Evolutionary conservation across 768 basidiomycete genomes (phyloP).

Genomic region (Ramaria sp.): DNA sequence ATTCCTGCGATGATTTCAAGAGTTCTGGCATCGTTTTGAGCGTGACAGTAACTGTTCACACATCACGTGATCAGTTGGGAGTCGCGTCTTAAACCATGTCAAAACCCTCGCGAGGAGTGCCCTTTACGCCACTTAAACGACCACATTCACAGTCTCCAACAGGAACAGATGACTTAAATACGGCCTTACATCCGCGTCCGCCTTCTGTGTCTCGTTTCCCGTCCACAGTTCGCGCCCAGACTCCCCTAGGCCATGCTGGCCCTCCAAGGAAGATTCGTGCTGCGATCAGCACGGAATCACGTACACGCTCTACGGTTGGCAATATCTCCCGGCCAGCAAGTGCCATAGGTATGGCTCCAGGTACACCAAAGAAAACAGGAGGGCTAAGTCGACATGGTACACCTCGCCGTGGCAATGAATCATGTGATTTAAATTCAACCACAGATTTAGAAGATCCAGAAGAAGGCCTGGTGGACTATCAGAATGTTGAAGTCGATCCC

Average conservation of each 20-base stretch:
- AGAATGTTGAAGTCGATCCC: conserved; percentile 35
- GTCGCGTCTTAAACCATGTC: background rate
- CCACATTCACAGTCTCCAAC: background rate
- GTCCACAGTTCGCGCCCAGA: conserved; percentile 3
- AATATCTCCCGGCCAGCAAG: conserved; percentile 1
- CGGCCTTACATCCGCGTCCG: background rate
- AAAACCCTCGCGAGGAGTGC: background rate
- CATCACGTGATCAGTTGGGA: too few relatives aligned
- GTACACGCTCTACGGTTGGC: background rate
- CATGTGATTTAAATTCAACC: background rate
- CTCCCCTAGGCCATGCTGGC: background rate
- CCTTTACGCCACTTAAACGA: conserved; percentile 9
- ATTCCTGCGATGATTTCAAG: too few relatives aligned
- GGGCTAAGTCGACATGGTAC: background rate
- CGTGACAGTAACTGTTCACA: too few relatives aligned
- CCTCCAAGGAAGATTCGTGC: conserved; percentile 7
- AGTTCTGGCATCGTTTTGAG: too few relatives aligned
- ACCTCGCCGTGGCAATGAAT: conserved; percentile 1
- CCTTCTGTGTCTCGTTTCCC: conserved; percentile 1
- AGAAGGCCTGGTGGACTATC: conserved; percentile 64
- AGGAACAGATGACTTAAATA: background rate
- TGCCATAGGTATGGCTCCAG: conserved; percentile 2
- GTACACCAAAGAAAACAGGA: conserved; percentile 3
- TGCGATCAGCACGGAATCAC: conserved; percentile 4
- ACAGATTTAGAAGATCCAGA: conserved; percentile 76